Evolutionary conservation across 108 stramenopile genomes (phyloP).

Genomic region (Skeletonema grethae): DNA sequence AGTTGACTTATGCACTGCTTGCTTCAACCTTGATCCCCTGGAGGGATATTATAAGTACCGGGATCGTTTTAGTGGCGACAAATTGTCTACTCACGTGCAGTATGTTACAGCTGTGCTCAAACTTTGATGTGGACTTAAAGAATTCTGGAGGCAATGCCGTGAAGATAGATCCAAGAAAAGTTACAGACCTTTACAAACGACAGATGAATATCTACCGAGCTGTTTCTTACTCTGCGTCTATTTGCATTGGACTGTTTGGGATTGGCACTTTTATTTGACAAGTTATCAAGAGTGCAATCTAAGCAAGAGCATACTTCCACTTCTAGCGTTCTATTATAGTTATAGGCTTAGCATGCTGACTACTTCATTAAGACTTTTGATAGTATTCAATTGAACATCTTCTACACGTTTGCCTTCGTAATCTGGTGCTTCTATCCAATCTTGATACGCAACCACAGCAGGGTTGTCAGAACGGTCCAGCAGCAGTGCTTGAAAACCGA

Average conservation of each 20-base stretch:
- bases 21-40: constrained; percentile 13
- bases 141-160: not conserved
- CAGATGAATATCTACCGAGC: too few relatives aligned
- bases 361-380: constrained; percentile 21
- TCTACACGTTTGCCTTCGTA: constrained; percentile 30
- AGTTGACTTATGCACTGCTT: constrained; percentile 14
- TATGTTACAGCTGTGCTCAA: not conserved
- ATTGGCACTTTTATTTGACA: too few relatives aligned
- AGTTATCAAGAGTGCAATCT: too few relatives aligned
- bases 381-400: constrained; percentile 17
- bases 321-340: too few relatives aligned
- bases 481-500: constrained; percentile 27
- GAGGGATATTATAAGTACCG: not conserved
- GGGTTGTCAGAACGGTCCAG: constrained; percentile 28
- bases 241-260: too few relatives aligned
- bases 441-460: constrained; percentile 7
- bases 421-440: constrained; percentile 32
- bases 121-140: not conserved
- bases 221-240: too few relatives aligned
- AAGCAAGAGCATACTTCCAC: too few relatives aligned
- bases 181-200: too few relatives aligned
- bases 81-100: constrained; percentile 13
- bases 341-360: constrained; percentile 1
- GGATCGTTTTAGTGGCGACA: not conserved
- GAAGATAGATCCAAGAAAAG: not conserved